A percentile compares a stretch with the other conserved stretches of the same genome.
phyloP scores from a whole-genome alignment of 345 rosid genomes.

The Schrenkiella parvula region DNA sequence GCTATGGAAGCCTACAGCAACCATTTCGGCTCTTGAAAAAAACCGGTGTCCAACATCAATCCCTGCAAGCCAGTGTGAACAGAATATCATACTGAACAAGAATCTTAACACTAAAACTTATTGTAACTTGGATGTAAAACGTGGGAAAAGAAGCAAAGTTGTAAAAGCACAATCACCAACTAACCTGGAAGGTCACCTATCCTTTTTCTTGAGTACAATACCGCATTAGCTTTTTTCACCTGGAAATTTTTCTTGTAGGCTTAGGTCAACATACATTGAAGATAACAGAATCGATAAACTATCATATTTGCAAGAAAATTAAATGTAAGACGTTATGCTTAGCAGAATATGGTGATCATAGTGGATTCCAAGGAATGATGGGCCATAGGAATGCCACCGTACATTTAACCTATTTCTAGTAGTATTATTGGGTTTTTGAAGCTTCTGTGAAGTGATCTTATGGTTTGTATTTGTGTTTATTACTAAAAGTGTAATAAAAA shows the following conservation, averaged over 20 bases:
- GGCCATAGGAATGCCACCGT: too few species aligned
- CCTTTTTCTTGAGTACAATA: slow-evolving; percentile 55
- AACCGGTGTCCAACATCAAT: slow-evolving; percentile 82
- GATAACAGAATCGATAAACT: background rate
- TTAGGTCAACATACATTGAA: background rate
- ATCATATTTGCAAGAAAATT: background rate
- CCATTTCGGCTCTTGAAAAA: slow-evolving; percentile 94
- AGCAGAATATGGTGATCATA: background rate
- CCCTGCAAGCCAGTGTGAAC: slow-evolving; percentile 45
- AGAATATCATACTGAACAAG: background rate
- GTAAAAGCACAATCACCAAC: slow-evolving; percentile 23
- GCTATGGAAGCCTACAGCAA: slow-evolving; percentile 76
- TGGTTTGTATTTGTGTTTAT: too few species aligned
- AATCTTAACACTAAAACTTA: background rate
- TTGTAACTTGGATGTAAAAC: background rate
- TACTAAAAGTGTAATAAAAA: too few species aligned
- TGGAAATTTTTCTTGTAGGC: slow-evolving; percentile 16
- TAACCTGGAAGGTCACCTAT: slow-evolving; percentile 78
- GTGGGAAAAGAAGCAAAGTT: background rate
- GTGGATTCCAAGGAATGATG: too few species aligned
- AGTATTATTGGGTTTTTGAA: too few species aligned
- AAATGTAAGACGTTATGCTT: background rate
- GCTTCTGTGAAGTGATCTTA: too few species aligned
- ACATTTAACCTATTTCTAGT: too few species aligned
- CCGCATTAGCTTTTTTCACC: slow-evolving; percentile 47